Conservation (phyloP, 1,284 basidiomycete genomes). For the Pseudozyma tsukubaensis region DNA sequence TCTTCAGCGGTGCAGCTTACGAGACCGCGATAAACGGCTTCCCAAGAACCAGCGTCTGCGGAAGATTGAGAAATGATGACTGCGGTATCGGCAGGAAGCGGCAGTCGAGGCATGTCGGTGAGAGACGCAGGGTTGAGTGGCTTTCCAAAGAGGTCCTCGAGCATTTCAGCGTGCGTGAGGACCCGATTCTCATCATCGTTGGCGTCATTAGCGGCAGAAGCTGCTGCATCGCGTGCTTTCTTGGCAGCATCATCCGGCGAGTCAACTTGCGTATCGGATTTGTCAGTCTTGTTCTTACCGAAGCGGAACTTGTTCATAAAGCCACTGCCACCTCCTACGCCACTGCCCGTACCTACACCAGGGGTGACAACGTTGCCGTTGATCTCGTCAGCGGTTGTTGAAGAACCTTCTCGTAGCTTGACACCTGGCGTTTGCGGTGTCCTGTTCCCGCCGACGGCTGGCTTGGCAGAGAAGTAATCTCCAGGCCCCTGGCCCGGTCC, state of each 20-base stretch:
- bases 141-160: slow-evolving; percentile 77
- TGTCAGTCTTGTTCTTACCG: slow-evolving; percentile 48
- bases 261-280: slow-evolving; percentile 17
- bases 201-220: slow-evolving; percentile 6
- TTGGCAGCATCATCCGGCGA: slow-evolving; percentile 24
- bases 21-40: slow-evolving; percentile 78
- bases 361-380: slow-evolving; percentile 29
- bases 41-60: slow-evolving; percentile 78
- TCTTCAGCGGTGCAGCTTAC: slow-evolving; percentile 77
- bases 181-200: slow-evolving; percentile 9
- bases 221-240: slow-evolving; percentile 18
- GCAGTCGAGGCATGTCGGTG: slow-evolving; percentile 78
- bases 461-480: slow-evolving; percentile 50
- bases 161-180: slow-evolving; percentile 27
- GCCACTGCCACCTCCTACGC: slow-evolving; percentile 36
- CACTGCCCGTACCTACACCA: slow-evolving; percentile 11
- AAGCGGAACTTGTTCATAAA: slow-evolving; percentile 56
- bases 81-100: slow-evolving; percentile 76
- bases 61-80: slow-evolving; percentile 87
- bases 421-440: slow-evolving; percentile 18
- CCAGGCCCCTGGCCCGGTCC: slow-evolving; percentile 5
- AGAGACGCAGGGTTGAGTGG: slow-evolving; percentile 79
- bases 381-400: slow-evolving; percentile 21
- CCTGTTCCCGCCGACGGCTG: slow-evolving; percentile 2
- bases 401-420: slow-evolving; percentile 22